Evolutionary conservation across 345 rosid species (phyloP), one percentile per base, ranked within the genome.

Genomic region (Hypericum perforatum): DNA sequence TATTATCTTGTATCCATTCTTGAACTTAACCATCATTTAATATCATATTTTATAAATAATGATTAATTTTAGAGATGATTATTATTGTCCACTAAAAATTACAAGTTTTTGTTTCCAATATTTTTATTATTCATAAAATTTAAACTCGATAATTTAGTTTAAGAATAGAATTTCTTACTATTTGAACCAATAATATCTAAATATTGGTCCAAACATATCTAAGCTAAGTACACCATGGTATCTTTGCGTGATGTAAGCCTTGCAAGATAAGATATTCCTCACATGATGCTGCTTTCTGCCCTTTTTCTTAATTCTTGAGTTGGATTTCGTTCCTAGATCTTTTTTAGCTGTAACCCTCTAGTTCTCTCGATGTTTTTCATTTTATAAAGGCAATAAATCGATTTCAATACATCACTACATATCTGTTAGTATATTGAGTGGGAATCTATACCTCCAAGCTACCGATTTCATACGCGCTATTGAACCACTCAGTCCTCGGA

Each of bases 281-380:
- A 46, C 58, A 54, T 61, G 53, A 53, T 54, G 52, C 36, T 63
- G 32, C 14, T 41, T 41, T 37, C 39, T 45, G 11, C 2, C 7
- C 5, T 7, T 38, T 46, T 46, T 7, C 39, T 15, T 29, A 36
- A 7, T 11, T 11, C 15, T 37, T 38, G 41, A 57, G 41, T 58
- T 59, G 59, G 56, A 74, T 79, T 56, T 56, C 53, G 29, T 22
- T 59, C 53, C 61, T 62, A 69, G 78, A 74, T 74, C 48, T 66
- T 67, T 57, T 52, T 63, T 50, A 43, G 66, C 55, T 63, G 53
- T 15, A 56, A 63, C 60, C 72, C 51, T 60, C 56, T 0, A 7
- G 6, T 52, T 38, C 6, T 7, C 8, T 52, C n/a, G 1, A 37
- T 11, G n/a, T 15, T 6, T 51, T 13, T 51, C 7, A 29, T 6